Evolutionary conservation across 352 stramenopile species (phyloP).

Genomic region (Phytophthora kernoviae): DNA sequence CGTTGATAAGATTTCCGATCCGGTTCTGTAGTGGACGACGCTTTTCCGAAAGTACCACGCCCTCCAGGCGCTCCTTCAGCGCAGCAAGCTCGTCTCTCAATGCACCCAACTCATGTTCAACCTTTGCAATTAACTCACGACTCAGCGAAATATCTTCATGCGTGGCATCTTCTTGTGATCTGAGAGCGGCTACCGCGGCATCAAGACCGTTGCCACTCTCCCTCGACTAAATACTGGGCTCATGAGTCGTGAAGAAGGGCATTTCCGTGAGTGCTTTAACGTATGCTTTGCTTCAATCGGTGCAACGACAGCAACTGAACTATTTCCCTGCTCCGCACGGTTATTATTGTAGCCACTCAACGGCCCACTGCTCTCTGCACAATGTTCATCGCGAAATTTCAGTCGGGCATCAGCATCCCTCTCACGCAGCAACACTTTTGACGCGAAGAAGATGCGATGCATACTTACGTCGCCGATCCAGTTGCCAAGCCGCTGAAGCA

Average conservation of each 20-base stretch:
- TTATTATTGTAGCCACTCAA: not conserved
- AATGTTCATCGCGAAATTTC: slow-evolving; percentile 11
- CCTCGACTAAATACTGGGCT: not conserved
- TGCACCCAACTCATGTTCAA: slow-evolving; percentile 63
- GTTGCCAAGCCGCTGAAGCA: slow-evolving; percentile 33
- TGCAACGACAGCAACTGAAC: slow-evolving; percentile 6
- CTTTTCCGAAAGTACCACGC: slow-evolving; percentile 39
- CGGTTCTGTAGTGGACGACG: slow-evolving; percentile 55
- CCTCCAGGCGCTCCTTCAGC: slow-evolving; percentile 48
- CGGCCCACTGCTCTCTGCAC: not conserved
- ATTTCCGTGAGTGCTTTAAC: not conserved
- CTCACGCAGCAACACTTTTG: slow-evolving; percentile 53
- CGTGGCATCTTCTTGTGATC: slow-evolving; percentile 34
- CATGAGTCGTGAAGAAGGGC: not conserved
- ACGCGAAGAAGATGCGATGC: slow-evolving; percentile 56
- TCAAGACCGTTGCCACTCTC: not conserved
- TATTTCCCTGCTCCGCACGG: not conserved
- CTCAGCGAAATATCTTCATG: slow-evolving; percentile 53
- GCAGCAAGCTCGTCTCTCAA: slow-evolving; percentile 61
- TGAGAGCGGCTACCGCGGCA: not conserved
- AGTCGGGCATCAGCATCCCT: slow-evolving; percentile 26
- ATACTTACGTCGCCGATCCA: slow-evolving; percentile 65
- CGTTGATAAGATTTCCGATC: slow-evolving; percentile 53
- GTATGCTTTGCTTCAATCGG: slow-evolving; percentile 5
- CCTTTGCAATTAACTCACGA: slow-evolving; percentile 66